Evolutionary conservation across 345 rosid species (phyloP).

Genomic region (Eucalyptus marginata): DNA sequence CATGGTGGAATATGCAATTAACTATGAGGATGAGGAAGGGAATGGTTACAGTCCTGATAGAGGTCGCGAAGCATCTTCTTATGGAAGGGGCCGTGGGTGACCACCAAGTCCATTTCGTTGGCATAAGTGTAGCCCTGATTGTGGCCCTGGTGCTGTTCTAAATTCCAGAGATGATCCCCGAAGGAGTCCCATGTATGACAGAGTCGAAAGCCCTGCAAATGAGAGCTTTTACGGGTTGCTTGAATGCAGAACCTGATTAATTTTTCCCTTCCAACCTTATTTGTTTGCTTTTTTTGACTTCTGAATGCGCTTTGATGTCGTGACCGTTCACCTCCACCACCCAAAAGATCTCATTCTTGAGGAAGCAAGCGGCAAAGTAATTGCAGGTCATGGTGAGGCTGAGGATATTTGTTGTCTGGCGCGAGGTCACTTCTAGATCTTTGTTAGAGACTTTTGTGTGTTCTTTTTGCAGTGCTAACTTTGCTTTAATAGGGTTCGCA

Average conservation of each 20-base stretch:
- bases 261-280: neutral
- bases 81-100: constrained; percentile 42
- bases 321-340: constrained; percentile 30
- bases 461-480: neutral
- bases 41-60: constrained; percentile 62
- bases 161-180: constrained; percentile 24
- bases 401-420: neutral
- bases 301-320: neutral
- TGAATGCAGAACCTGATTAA: neutral
- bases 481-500: neutral
- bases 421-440: neutral
- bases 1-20: constrained; percentile 77
- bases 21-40: constrained; percentile 71
- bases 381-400: neutral
- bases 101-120: constrained; percentile 74
- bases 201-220: constrained; percentile 48
- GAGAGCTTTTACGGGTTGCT: constrained; percentile 31
- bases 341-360: constrained; percentile 12
- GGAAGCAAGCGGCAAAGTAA: neutral
- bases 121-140: constrained; percentile 81
- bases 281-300: neutral
- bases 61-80: constrained; percentile 55
- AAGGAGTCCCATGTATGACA: constrained; percentile 35
- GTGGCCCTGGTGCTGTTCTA: constrained; percentile 66
- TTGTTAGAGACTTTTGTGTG: neutral